A percentile compares a stretch with the other conserved stretches of the same genome.
phyloP scores from a whole-genome alignment of 768 basidiomycete genomes.

The Leccinum subtestaceum region DNA sequence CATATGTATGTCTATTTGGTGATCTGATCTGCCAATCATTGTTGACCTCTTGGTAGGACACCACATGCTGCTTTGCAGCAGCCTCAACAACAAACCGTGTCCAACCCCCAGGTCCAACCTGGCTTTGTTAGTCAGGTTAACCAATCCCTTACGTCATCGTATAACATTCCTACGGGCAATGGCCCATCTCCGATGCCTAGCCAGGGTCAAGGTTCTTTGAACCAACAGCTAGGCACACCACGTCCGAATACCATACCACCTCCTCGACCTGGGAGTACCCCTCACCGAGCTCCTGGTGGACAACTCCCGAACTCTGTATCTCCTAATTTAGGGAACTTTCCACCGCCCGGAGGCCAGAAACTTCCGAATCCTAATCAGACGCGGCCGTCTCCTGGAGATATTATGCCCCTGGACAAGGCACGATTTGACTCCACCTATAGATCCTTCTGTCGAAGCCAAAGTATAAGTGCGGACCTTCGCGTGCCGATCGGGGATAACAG shows the following conservation, averaged over 20 bases:
- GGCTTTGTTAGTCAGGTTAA: constrained; percentile 19
- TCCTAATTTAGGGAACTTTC: constrained; percentile 32
- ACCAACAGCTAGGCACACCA: constrained; percentile 32
- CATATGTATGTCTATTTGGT: constrained; percentile 34
- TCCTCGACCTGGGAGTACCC: constrained; percentile 38
- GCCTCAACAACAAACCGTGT: constrained; percentile 11
- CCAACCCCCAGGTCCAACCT: constrained; percentile 22
- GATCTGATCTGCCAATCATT: neutral
- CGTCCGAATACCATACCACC: constrained; percentile 34
- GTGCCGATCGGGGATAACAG: constrained; percentile 51
- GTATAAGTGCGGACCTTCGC: constrained; percentile 39
- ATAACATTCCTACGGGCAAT: constrained; percentile 20
- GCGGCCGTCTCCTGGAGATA: constrained; percentile 3
- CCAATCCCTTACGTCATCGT: constrained; percentile 10
- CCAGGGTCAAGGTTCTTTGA: constrained; percentile 17
- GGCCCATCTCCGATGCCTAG: constrained; percentile 21
- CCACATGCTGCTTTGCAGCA: constrained; percentile 19
- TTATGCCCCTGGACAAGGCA: constrained; percentile 45
- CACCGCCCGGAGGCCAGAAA: constrained; percentile 21
- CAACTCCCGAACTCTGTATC: constrained; percentile 34
- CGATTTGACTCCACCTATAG: constrained; percentile 54
- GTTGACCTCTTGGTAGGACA: constrained; percentile 17
- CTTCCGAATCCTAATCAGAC: constrained; percentile 20
- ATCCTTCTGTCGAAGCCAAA: constrained; percentile 43
- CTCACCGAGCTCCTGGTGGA: constrained; percentile 34